Percentiles rank a stretch among this genome's conserved stretches.
Evolutionary conservation across 768 basidiomycete species (phyloP).

Genomic region (Rhizopogon salebrosus): DNA sequence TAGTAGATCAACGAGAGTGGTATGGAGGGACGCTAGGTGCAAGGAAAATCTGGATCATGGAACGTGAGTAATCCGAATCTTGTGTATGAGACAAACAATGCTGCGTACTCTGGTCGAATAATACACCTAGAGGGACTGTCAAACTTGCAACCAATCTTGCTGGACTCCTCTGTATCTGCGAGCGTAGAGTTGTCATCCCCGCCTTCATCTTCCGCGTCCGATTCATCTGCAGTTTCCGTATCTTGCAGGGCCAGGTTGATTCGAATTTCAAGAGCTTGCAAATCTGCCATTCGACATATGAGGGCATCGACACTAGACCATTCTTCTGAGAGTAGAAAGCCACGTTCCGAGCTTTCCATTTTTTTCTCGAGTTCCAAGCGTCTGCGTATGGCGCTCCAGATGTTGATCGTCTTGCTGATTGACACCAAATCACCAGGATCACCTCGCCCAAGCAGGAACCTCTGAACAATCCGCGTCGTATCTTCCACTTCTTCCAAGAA

Average conservation of each 20-base stretch:
- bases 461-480: slow-evolving; percentile 69
- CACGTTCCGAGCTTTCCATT: slow-evolving; percentile 37
- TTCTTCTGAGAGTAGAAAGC: slow-evolving; percentile 24
- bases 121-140: slow-evolving; percentile 40
- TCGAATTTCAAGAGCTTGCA: slow-evolving; percentile 47
- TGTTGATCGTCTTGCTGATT: slow-evolving; percentile 55
- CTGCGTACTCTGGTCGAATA: slow-evolving; percentile 59
- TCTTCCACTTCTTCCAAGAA: slow-evolving; percentile 61
- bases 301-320: slow-evolving; percentile 56
- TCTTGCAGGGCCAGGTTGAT: slow-evolving; percentile 48
- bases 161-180: slow-evolving; percentile 6
- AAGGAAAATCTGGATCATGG: slow-evolving; percentile 50
- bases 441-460: slow-evolving; percentile 66
- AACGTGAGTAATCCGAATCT: neutral
- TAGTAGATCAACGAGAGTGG: slow-evolving; percentile 38
- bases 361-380: slow-evolving; percentile 52
- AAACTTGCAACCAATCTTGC: slow-evolving; percentile 12
- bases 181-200: slow-evolving; percentile 15
- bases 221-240: slow-evolving; percentile 16
- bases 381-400: slow-evolving; percentile 50
- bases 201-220: slow-evolving; percentile 15
- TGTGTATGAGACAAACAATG: neutral
- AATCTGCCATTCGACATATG: slow-evolving; percentile 44
- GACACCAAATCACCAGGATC: slow-evolving; percentile 59
- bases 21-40: slow-evolving; percentile 46